Percentiles rank a stretch among this genome's conserved stretches.
These are phyloP conservation scores for Boletus smithii DNA, from an alignment of 1,284 basidiomycete genomes.

Conservation along the genomic window DNA sequence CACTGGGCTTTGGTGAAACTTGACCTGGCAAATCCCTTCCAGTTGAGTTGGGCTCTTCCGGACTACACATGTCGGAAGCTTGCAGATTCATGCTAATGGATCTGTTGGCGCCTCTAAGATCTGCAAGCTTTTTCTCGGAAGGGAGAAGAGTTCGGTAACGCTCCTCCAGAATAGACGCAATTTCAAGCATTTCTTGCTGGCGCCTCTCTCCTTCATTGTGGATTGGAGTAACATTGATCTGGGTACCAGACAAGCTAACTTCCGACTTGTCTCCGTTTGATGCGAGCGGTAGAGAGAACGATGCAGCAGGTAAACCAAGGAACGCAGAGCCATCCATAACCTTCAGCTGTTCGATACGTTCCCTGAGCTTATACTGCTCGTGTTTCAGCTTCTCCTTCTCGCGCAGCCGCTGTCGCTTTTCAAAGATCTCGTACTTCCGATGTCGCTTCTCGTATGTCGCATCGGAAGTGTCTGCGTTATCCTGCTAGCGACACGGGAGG, in stretches of 20 bases:
- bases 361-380: conserved; percentile 87
- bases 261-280: conserved; percentile 31
- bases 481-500: conserved; percentile 24
- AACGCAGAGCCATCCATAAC: conserved; percentile 70
- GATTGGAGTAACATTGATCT: conserved; percentile 41
- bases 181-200: conserved; percentile 65
- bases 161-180: conserved; percentile 61
- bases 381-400: conserved; percentile 90
- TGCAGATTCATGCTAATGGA: conserved; percentile 14
- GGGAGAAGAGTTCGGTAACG: conserved; percentile 69
- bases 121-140: conserved; percentile 47
- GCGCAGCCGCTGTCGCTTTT: conserved; percentile 78
- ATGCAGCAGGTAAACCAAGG: conserved; percentile 53
- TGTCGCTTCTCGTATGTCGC: conserved; percentile 82
- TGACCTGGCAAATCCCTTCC: conserved; percentile 11
- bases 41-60: conserved; percentile 16
- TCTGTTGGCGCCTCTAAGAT: conserved; percentile 24
- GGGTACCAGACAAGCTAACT: conserved; percentile 32
- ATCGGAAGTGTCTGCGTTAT: conserved; percentile 74
- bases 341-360: conserved; percentile 81
- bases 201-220: conserved; percentile 66
- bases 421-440: conserved; percentile 81
- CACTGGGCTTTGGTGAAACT: conserved; percentile 18
- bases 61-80: conserved; percentile 15
- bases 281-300: conserved; percentile 45